These are phyloP conservation scores for Cubamyces lactineus DNA, from an alignment of 768 basidiomycete genomes.

Conservation along the genomic window DNA sequence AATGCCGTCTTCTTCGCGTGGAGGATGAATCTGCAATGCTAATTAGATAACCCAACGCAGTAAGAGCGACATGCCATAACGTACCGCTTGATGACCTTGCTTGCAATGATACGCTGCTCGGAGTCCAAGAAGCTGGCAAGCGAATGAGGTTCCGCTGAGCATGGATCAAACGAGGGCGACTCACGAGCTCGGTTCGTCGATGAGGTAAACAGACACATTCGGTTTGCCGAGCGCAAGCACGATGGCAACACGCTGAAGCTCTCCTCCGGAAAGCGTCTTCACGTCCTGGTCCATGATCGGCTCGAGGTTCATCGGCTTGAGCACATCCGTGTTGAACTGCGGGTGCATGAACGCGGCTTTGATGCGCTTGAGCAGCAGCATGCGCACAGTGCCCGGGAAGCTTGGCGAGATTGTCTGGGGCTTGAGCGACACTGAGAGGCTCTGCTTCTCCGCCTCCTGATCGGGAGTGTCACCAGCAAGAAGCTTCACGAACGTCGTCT, in stretches of 20 bases:
- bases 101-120: slow-evolving; percentile 98
- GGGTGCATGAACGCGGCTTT: slow-evolving; percentile 97
- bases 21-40: slow-evolving; percentile 74
- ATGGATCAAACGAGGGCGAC: slow-evolving; percentile 26
- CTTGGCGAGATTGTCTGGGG: slow-evolving; percentile 98
- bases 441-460: slow-evolving; percentile 77
- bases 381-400: slow-evolving; percentile 95
- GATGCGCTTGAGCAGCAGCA: slow-evolving; percentile 93
- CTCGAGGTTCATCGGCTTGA: slow-evolving; percentile 97
- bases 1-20: slow-evolving; percentile 98
- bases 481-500: slow-evolving; percentile 96
- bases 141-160: neutral
- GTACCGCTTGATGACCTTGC: slow-evolving; percentile 96
- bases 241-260: slow-evolving; percentile 96
- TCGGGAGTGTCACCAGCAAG: slow-evolving; percentile 94
- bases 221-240: slow-evolving; percentile 90
- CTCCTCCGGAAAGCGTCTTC: slow-evolving; percentile 97
- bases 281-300: slow-evolving; percentile 97
- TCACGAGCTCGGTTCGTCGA: slow-evolving; percentile 90
- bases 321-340: slow-evolving; percentile 98
- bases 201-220: slow-evolving; percentile 85
- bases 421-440: slow-evolving; percentile 89
- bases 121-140: slow-evolving; percentile 88
- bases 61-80: neutral
- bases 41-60: neutral